Conservation (phyloP, 2,329 filamentous ascomycete species). For the Diplodia seriata region DNA sequence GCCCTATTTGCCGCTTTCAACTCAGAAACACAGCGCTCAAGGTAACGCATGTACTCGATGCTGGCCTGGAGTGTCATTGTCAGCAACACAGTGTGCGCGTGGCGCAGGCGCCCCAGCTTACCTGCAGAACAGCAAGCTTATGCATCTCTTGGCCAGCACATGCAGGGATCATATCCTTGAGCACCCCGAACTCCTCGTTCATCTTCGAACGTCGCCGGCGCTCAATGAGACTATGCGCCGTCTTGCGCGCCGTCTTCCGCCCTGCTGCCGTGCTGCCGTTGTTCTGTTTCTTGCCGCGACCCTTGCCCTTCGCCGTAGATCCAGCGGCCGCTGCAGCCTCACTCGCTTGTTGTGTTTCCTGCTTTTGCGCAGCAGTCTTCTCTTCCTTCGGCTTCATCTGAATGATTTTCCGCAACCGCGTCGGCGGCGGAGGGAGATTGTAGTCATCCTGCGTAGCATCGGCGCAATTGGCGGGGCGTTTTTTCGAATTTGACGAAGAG, state of each 20-base stretch:
- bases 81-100: background rate
- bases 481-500: constrained; percentile 39
- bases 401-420: constrained; percentile 92
- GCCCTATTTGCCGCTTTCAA: constrained; percentile 61
- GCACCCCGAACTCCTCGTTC: constrained; percentile 95
- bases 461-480: constrained; percentile 36
- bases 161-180: constrained; percentile 95
- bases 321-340: constrained; percentile 35
- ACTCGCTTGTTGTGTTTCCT: background rate
- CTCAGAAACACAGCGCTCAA: constrained; percentile 85
- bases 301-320: constrained; percentile 18
- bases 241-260: constrained; percentile 94
- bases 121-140: constrained; percentile 93
- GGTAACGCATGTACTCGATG: constrained; percentile 94
- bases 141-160: constrained; percentile 97
- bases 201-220: constrained; percentile 90
- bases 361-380: constrained; percentile 40
- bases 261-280: constrained; percentile 78
- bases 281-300: constrained; percentile 70
- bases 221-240: constrained; percentile 94
- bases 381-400: constrained; percentile 80
- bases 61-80: constrained; percentile 68
- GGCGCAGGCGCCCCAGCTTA: constrained; percentile 47
- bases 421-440: constrained; percentile 88
- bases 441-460: constrained; percentile 68